Evolutionary conservation across 2,329 filamentous ascomycete species (phyloP).

Genomic region (Pseudogymnoascus destructans): DNA sequence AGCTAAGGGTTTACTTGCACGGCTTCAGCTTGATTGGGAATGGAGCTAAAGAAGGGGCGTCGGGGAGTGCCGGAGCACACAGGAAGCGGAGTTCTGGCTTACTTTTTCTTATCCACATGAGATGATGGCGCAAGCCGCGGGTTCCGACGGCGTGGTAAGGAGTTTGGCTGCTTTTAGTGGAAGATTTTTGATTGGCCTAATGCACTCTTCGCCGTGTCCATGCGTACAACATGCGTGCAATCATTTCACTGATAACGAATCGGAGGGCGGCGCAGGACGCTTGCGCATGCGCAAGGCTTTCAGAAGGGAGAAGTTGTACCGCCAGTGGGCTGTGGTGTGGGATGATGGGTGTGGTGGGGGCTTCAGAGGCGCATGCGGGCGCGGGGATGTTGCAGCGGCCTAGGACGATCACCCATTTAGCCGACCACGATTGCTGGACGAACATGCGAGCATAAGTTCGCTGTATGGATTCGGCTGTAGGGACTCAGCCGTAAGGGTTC

Average conservation of each 20-base stretch:
- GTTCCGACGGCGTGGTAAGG: slow-evolving; percentile 3
- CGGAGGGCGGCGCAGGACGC: neutral
- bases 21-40: neutral
- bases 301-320: neutral
- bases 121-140: neutral
- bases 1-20: neutral
- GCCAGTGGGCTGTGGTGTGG: neutral
- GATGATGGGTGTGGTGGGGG: neutral
- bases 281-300: neutral
- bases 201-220: neutral
- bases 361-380: neutral
- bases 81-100: neutral
- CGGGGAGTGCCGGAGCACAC: neutral
- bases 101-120: neutral
- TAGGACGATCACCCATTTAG: neutral
- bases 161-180: neutral
- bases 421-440: slow-evolving; percentile 1
- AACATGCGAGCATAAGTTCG: neutral
- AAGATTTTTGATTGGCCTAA: neutral
- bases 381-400: neutral
- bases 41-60: neutral
- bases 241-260: neutral
- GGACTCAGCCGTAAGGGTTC: neutral
- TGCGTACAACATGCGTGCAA: neutral
- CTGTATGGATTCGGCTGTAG: neutral